These are phyloP conservation scores for Ceratobasidium theobromae DNA, from an alignment of 1,284 basidiomycete species.

Conservation along the genomic window DNA sequence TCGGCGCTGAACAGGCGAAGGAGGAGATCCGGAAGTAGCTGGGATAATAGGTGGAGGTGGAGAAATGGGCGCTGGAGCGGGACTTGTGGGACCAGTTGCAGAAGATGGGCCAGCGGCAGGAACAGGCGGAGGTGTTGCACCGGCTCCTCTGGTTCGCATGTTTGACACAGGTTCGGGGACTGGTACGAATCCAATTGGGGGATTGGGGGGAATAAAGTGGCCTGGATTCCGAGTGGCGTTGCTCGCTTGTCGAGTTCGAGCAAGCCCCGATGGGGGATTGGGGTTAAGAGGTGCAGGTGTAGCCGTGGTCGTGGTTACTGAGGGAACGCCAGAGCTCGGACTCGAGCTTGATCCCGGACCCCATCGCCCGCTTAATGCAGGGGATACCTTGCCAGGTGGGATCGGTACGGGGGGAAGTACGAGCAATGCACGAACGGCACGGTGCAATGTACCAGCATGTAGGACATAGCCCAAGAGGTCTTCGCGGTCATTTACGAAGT, in stretches of 20 bases:
- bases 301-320: background rate
- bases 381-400: background rate
- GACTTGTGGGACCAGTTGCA: background rate
- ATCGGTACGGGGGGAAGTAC: slow-evolving; percentile 12
- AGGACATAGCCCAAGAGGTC: slow-evolving; percentile 1
- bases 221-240: background rate
- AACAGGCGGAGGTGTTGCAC: background rate
- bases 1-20: background rate
- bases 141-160: background rate
- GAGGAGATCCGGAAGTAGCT: background rate
- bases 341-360: slow-evolving; percentile 1
- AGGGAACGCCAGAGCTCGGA: background rate
- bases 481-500: slow-evolving; percentile 23
- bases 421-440: slow-evolving; percentile 1
- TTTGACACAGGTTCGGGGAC: background rate
- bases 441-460: slow-evolving; percentile 12
- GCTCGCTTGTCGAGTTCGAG: background rate
- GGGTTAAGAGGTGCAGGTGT: background rate
- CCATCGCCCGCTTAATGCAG: slow-evolving; percentile 10
- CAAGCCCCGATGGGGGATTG: background rate
- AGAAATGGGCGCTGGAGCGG: background rate
- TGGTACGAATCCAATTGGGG: background rate
- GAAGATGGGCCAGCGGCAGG: background rate
- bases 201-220: background rate
- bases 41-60: background rate